phyloP scores from a whole-genome alignment of 441 rosid genomes.

The Croton setiger region DNA sequence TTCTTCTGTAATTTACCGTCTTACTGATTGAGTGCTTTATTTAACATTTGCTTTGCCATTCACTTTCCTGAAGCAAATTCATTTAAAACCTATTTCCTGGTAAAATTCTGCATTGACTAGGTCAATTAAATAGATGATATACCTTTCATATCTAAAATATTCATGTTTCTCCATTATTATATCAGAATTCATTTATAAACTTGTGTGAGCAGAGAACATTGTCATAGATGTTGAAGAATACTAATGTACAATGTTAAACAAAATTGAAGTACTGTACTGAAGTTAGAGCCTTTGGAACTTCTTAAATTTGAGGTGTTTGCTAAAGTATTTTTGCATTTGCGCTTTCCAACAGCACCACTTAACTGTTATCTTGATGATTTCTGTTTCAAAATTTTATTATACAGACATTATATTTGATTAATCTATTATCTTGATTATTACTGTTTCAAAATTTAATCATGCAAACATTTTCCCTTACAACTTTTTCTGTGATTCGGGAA shows the following conservation, averaged over 20 bases:
- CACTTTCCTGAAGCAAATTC: not conserved
- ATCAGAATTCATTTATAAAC: not conserved
- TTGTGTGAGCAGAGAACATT: not conserved
- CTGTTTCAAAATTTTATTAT: not conserved
- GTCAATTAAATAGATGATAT: not conserved
- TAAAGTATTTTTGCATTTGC: not conserved
- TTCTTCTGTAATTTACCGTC: conserved; percentile 5
- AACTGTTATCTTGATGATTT: not conserved
- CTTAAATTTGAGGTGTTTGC: not conserved
- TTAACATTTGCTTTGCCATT: conserved; percentile 6
- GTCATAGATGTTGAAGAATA: not conserved
- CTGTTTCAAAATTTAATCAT: not conserved
- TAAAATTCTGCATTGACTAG: not conserved
- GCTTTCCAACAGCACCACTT: not conserved
- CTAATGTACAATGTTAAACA: not conserved
- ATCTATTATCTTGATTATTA: not conserved
- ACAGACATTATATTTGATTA: not conserved
- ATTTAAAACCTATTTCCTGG: not conserved
- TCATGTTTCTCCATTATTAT: not conserved
- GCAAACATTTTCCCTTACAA: too few species aligned
- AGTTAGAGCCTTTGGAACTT: not conserved
- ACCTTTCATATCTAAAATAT: not conserved
- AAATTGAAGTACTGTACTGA: not conserved
- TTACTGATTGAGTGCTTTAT: conserved; percentile 1
- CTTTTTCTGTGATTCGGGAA: conserved; percentile 10